Percentiles rank a stretch among this genome's conserved stretches.
Conservation (phyloP, 1,284 basidiomycete species). For the Sutorius eximius region DNA sequence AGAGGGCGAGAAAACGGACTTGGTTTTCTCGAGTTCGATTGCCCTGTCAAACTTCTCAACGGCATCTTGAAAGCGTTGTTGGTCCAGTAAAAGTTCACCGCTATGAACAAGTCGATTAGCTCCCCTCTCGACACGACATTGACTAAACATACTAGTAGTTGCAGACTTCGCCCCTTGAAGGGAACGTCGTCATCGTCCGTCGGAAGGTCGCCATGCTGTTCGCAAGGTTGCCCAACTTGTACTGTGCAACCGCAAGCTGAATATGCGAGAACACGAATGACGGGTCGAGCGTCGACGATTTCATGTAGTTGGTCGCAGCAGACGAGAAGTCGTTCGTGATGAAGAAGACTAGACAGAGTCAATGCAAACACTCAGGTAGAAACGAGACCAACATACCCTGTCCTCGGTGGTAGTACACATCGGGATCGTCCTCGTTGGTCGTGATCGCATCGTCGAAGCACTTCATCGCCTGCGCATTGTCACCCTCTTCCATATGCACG, state of each 20-base stretch:
- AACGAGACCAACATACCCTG: conserved; percentile 60
- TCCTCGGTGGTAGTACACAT: conserved; percentile 99
- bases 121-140: background rate
- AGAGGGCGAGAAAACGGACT: conserved; percentile 44
- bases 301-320: conserved; percentile 89
- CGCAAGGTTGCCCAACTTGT: conserved; percentile 82
- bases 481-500: conserved; percentile 95
- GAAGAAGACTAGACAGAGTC: conserved; percentile 72
- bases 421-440: conserved; percentile 84
- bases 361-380: background rate
- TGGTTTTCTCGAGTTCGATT: conserved; percentile 82
- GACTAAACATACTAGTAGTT: conserved; percentile 81
- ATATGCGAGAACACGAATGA: conserved; percentile 94
- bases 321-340: conserved; percentile 90
- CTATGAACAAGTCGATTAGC: conserved; percentile 43
- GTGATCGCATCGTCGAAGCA: conserved; percentile 91
- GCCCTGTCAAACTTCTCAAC: conserved; percentile 95
- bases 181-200: conserved; percentile 78
- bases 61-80: conserved; percentile 87
- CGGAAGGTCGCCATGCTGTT: conserved; percentile 91
- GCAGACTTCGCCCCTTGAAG: conserved; percentile 79
- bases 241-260: conserved; percentile 95
- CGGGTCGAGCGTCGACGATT: conserved; percentile 83
- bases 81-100: conserved; percentile 94
- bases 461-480: conserved; percentile 79